A percentile compares a stretch with the other conserved stretches of the same genome.
These are phyloP conservation scores for Camellia oleifera DNA, from an alignment of 179 eudicot species.

Conservation along the genomic window DNA sequence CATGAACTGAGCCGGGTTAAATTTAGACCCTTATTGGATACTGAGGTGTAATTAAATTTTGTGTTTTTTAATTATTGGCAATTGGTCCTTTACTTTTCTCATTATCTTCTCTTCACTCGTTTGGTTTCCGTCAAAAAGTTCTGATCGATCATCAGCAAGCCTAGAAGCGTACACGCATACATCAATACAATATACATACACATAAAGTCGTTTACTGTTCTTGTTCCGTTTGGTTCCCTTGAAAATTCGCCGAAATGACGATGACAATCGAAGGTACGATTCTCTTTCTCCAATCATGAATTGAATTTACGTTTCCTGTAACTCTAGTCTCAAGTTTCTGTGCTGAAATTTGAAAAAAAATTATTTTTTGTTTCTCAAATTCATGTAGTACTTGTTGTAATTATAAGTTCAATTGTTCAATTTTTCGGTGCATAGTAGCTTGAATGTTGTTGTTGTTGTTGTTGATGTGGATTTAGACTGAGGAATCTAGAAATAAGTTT, in stretches of 20 bases:
- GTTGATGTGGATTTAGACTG: background rate
- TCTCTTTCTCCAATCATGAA: background rate
- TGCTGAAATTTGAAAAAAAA: background rate
- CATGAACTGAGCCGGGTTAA: too few species aligned
- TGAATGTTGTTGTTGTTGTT: background rate
- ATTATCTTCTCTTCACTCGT: background rate
- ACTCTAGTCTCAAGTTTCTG: background rate
- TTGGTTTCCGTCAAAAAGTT: background rate
- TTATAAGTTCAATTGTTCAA: background rate
- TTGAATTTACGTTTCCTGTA: background rate
- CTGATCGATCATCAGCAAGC: background rate
- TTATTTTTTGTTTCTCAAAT: too few species aligned
- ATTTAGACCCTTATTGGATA: too few species aligned
- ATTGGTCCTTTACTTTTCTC: background rate
- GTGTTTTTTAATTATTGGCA: too few species aligned
- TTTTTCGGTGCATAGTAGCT: background rate
- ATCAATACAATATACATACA: background rate
- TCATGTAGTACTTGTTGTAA: background rate
- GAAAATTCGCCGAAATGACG: constrained; percentile 25
- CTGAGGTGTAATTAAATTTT: too few species aligned
- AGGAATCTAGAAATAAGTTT: background rate
- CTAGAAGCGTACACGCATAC: background rate
- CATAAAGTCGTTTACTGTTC: background rate
- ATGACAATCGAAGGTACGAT: constrained; percentile 37
- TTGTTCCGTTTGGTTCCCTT: background rate